A percentile compares a stretch with the other conserved stretches of the same genome.
Evolutionary conservation across 1,284 basidiomycete species (phyloP).

Genomic region (Moesziomyces globuligerus): DNA sequence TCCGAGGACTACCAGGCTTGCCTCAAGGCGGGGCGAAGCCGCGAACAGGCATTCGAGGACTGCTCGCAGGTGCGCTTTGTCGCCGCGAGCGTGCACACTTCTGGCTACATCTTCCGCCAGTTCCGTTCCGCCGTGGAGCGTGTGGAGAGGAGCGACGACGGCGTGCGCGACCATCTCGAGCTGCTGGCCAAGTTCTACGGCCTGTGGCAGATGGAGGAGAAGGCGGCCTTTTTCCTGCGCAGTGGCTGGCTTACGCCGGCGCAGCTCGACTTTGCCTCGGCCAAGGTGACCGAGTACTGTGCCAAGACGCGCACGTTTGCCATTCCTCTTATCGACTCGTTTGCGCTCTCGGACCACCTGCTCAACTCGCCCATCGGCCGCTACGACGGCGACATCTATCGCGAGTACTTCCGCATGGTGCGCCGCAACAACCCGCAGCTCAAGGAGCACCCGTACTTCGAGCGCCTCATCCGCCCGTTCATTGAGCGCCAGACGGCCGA

Average conservation of each 20-base stretch:
- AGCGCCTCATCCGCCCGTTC: slow-evolving; percentile 72
- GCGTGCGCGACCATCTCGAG: slow-evolving; percentile 59
- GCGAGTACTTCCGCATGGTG: slow-evolving; percentile 61
- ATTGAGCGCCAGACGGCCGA: slow-evolving; percentile 70
- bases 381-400: slow-evolving; percentile 65
- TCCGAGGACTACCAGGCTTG: slow-evolving; percentile 69
- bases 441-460: slow-evolving; percentile 71
- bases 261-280: slow-evolving; percentile 70
- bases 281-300: slow-evolving; percentile 70
- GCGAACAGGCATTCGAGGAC: slow-evolving; percentile 72
- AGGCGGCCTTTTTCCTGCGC: slow-evolving; percentile 71
- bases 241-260: slow-evolving; percentile 69
- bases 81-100: slow-evolving; percentile 70
- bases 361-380: slow-evolving; percentile 72
- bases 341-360: slow-evolving; percentile 72
- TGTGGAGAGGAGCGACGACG: slow-evolving; percentile 52
- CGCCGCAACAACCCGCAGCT: slow-evolving; percentile 64
- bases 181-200: slow-evolving; percentile 65
- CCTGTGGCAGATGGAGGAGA: slow-evolving; percentile 73
- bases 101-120: slow-evolving; percentile 67
- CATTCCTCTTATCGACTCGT: slow-evolving; percentile 71
- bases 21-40: slow-evolving; percentile 69
- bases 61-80: slow-evolving; percentile 72
- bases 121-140: slow-evolving; percentile 64
- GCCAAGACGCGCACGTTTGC: slow-evolving; percentile 70